phyloP scores from a whole-genome alignment of 345 rosid genomes.

The Excoecaria agallocha region DNA sequence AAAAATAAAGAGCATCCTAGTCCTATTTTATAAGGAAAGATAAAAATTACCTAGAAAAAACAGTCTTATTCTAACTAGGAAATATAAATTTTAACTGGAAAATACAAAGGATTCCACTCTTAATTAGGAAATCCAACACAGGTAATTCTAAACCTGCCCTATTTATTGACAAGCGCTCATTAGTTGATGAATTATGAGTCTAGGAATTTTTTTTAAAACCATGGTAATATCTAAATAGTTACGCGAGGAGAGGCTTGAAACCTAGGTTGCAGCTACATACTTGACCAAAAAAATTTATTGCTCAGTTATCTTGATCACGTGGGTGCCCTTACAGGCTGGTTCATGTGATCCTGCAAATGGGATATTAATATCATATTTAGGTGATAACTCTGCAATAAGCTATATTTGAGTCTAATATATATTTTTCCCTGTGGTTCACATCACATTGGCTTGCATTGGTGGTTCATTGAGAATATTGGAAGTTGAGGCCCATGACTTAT shows the following conservation, averaged over 20 bases:
- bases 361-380: not conserved
- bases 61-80: no score
- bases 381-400: not conserved
- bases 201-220: not conserved
- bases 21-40: no score
- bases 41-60: no score
- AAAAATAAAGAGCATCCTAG: no score
- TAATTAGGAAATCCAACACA: no score
- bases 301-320: not conserved
- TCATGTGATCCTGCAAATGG: not conserved
- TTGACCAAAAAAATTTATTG: not conserved
- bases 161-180: not conserved
- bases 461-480: not conserved
- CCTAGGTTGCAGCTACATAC: not conserved
- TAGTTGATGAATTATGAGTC: not conserved
- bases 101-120: no score
- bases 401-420: not conserved
- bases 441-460: not conserved
- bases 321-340: not conserved
- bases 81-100: no score
- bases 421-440: not conserved
- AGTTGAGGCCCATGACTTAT: not conserved
- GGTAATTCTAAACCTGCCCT: not conserved
- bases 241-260: not conserved
- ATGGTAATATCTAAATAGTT: not conserved